These are phyloP conservation scores for Chrysanthemum lavandulifolium DNA, from an alignment of 129 eudicot species.

Conservation along the genomic window DNA sequence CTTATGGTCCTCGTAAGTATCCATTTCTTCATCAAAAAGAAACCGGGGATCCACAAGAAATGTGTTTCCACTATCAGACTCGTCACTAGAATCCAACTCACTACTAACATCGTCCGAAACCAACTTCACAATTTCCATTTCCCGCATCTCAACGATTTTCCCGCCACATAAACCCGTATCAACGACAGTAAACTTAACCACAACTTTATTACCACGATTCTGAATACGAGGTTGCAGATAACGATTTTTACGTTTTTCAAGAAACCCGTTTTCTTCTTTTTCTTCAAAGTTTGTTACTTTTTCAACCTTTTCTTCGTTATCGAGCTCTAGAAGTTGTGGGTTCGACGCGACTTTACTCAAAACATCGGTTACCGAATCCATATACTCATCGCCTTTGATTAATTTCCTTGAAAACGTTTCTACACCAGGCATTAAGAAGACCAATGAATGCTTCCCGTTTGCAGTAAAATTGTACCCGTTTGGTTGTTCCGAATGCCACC, in stretches of 20 bases:
- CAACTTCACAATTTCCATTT: constrained; percentile 35
- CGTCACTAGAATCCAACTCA: constrained; percentile 40
- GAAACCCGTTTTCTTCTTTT: constrained; percentile 30
- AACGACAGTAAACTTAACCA: constrained; percentile 48
- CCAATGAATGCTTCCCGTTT: constrained; percentile 40
- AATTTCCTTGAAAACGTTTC: constrained; percentile 54
- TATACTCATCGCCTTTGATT: constrained; percentile 55
- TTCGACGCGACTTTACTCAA: constrained; percentile 53
- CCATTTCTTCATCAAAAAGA: too few relatives aligned
- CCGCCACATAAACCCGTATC: constrained; percentile 62
- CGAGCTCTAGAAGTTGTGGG: constrained; percentile 56
- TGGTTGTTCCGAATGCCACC: constrained; percentile 77
- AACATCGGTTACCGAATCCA: constrained; percentile 64
- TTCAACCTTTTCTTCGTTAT: constrained; percentile 31
- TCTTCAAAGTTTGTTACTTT: constrained; percentile 23
- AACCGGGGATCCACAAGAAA: constrained; percentile 20
- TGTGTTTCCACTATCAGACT: constrained; percentile 37
- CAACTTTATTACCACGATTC: constrained; percentile 15
- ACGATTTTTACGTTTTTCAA: constrained; percentile 37
- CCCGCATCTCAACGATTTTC: constrained; percentile 27
- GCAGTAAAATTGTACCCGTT: constrained; percentile 42
- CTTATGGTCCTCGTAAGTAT: too few relatives aligned
- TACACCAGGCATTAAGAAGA: constrained; percentile 56
- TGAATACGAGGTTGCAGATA: constrained; percentile 66
- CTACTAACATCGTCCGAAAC: constrained; percentile 30